These are phyloP conservation scores for Pilatotrama ljubarskyi DNA, from an alignment of 768 basidiomycete genomes.

Conservation along the genomic window DNA sequence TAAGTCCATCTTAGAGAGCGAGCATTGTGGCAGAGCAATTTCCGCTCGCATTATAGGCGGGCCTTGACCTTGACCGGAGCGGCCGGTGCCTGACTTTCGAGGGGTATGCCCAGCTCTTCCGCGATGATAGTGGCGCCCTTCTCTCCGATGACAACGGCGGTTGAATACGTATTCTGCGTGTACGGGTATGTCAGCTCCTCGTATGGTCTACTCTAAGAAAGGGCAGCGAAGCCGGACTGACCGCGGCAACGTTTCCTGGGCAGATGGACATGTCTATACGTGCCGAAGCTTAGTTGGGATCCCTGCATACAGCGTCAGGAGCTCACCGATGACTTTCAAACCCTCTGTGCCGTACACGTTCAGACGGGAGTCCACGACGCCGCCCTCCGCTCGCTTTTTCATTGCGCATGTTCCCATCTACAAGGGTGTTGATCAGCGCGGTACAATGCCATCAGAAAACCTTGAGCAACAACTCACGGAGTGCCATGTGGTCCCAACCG, in stretches of 20 bases:
- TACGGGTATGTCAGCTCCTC: neutral
- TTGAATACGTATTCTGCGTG: conserved; percentile 43
- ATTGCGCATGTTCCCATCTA: conserved; percentile 69
- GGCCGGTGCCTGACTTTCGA: neutral
- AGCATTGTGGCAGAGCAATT: too few relatives aligned
- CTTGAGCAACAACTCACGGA: conserved; percentile 25
- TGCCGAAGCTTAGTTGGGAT: neutral
- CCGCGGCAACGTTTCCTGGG: conserved; percentile 40
- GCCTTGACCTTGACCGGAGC: too few relatives aligned
- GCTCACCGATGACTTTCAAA: conserved; percentile 41
- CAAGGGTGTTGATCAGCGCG: neutral
- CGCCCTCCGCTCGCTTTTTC: conserved; percentile 59
- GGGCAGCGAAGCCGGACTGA: conserved; percentile 12
- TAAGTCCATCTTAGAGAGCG: too few relatives aligned
- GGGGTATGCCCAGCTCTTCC: conserved; percentile 44
- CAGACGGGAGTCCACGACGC: conserved; percentile 60
- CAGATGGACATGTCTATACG: conserved; percentile 39
- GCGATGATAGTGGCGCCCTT: conserved; percentile 63
- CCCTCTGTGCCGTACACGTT: conserved; percentile 61
- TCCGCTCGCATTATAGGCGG: too few relatives aligned
- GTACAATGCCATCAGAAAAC: neutral
- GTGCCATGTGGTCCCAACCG: conserved; percentile 35
- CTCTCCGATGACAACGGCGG: conserved; percentile 52
- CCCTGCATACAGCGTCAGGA: neutral
- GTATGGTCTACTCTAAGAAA: neutral